Percentiles rank a stretch among this genome's conserved stretches.
Evolutionary conservation across 2,329 filamentous ascomycete genomes (phyloP).

Genomic region (Mycosphaerella sp.): DNA sequence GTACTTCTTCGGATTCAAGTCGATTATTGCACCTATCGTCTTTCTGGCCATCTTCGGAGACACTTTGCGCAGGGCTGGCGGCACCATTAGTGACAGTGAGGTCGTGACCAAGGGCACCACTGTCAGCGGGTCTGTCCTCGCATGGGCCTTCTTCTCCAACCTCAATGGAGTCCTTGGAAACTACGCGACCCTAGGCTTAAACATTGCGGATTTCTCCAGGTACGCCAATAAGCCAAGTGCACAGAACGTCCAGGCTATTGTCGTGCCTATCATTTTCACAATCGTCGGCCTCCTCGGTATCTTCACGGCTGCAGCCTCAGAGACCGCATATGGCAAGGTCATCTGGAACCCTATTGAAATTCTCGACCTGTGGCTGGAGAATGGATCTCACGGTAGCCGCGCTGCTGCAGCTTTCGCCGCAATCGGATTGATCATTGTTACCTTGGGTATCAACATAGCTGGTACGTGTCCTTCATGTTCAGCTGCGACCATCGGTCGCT

Average conservation of each 20-base stretch:
- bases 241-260: slow-evolving; percentile 32
- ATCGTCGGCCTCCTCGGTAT: slow-evolving; percentile 44
- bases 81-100: slow-evolving; percentile 28
- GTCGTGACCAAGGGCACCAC: slow-evolving; percentile 30
- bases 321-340: slow-evolving; percentile 47
- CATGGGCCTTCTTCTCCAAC: slow-evolving; percentile 29
- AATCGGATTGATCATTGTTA: slow-evolving; percentile 46
- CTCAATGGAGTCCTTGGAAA: slow-evolving; percentile 30
- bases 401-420: slow-evolving; percentile 29
- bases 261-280: slow-evolving; percentile 48
- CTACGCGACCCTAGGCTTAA: slow-evolving; percentile 33
- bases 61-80: slow-evolving; percentile 29
- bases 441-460: slow-evolving; percentile 48
- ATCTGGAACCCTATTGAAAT: slow-evolving; percentile 32
- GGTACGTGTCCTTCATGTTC: no score
- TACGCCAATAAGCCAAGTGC: slow-evolving; percentile 31
- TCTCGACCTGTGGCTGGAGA: slow-evolving; percentile 33
- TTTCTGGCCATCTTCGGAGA: slow-evolving; percentile 31
- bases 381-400: slow-evolving; percentile 23
- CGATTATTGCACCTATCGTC: slow-evolving; percentile 34
- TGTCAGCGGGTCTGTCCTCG: slow-evolving; percentile 27
- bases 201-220: slow-evolving; percentile 33
- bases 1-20: slow-evolving; percentile 38
- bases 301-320: slow-evolving; percentile 49
- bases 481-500: no score